Base-by-base conservation (phyloP, 2,329 filamentous ascomycete genomes). In the Fusarium miscanthi region DNA sequence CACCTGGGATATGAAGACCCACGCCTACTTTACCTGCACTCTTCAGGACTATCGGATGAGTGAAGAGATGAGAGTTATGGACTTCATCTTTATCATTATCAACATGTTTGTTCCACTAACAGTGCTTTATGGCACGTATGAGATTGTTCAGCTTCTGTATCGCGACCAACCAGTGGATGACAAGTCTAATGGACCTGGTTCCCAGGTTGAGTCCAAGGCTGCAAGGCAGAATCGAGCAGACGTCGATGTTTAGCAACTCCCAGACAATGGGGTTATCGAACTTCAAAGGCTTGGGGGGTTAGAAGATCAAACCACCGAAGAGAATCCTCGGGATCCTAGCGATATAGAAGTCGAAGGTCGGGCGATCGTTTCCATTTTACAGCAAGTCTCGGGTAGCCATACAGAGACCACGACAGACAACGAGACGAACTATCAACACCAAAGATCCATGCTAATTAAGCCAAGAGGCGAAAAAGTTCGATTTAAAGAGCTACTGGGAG, bases 391-490 rank as follows among this genome's bases (percentile, higher is more conserved):
- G 0, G 11, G 0, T 13, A 9, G 21, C 16, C 17, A 9, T 16
- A 33, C 5, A 7, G 21, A 19, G 1, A 23, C 17, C 3, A 10
- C 8, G 11, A 10, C n/a, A 33, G 16, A 19, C 2, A 33, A 16
- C 16, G 46, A 49, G n/a, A 5, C 5, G 2, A 13, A 8, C 2
- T 33, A 38, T 17, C 12, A 7, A 6, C 5, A 17, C 5, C 17
- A 17, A 13, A 25, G 6, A 2, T 25, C 14, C 5, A 6, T 4
- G 0, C 3, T 62, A 0, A 45, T 27, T 0, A 16, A 33, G 8
- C 21, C 6, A 3, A 8, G 3, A 1, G 11, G 4, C 5, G 10
- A 2, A 7, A 37, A 8, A 2, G 21, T 23, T 0, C 9, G 2
- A 2, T 7, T 17, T 1, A 63, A 27, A 33, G 25, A 10, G 0